phyloP scores from a whole-genome alignment of 495 filamentous ascomycete species.

The Xylaria venustula region DNA sequence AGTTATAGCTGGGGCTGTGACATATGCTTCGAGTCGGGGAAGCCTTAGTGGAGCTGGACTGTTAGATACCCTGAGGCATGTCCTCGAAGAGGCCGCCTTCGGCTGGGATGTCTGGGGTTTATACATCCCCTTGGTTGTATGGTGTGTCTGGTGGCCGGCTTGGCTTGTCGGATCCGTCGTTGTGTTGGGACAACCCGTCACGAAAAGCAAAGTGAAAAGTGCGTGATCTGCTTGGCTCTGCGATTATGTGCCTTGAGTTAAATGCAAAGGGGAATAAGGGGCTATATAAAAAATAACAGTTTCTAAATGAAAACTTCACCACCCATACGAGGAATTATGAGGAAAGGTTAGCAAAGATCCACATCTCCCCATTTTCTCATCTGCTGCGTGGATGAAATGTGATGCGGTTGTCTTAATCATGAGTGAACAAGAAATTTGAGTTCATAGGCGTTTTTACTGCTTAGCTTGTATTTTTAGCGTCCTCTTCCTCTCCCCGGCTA shows the following conservation, averaged over 20 bases:
- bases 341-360: too few species aligned
- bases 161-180: slow-evolving; percentile 66
- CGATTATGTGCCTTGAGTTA: too few species aligned
- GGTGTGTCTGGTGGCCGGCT: slow-evolving; percentile 98
- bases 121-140: slow-evolving; percentile 87
- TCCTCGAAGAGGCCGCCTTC: slow-evolving; percentile 75
- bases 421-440: too few species aligned
- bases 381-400: too few species aligned
- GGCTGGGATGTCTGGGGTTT: slow-evolving; percentile 91
- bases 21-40: not conserved
- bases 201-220: slow-evolving; percentile 28
- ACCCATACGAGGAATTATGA: too few species aligned
- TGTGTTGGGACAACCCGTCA: slow-evolving; percentile 35
- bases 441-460: too few species aligned
- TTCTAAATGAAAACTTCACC: too few species aligned
- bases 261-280: too few species aligned
- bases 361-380: too few species aligned
- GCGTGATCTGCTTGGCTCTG: too few species aligned
- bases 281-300: too few species aligned
- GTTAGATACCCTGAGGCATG: slow-evolving; percentile 29
- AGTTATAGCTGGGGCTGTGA: slow-evolving; percentile 52
- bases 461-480: slow-evolving; percentile 10
- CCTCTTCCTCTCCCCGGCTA: not conserved
- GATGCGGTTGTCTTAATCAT: too few species aligned
- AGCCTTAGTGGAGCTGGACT: not conserved